Base-by-base conservation (phyloP, 169 alveolate species). In the Theileria orientalis region DNA sequence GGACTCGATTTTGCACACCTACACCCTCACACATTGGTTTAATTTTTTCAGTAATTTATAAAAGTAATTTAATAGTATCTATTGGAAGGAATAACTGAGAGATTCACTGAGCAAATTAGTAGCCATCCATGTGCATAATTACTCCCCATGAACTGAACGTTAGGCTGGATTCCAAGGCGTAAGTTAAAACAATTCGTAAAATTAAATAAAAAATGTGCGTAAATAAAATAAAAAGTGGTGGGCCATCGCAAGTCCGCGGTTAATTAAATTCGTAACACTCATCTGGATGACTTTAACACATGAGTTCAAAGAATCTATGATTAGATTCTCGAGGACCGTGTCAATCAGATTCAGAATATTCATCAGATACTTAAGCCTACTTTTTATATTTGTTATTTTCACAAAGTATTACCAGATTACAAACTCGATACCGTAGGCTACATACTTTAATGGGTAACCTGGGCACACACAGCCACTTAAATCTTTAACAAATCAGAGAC, bases 251-350 rank as follows among this genome's bases (percentile, higher is more conserved):
- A n/a, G n/a, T n/a, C n/a, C n/a, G n/a, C n/a, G n/a, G n/a, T n/a
- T n/a, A n/a, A n/a, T n/a, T n/a, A n/a, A n/a, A n/a, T n/a, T n/a
- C n/a, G n/a, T n/a, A n/a, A n/a, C n/a, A n/a, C n/a, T n/a, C n/a
- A n/a, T n/a, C n/a, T n/a, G n/a, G n/a, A n/a, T n/a, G n/a, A 37
- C 5, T 9, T 37, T 9, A 37, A 37, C 44, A 37, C 44, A 37
- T 37, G 44, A 37, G 5, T 9, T 37, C 44, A 37, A 5, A 5
- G 5, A 56, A 56, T 16, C 42, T 27, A 40, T 56, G 25, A 40
- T n/a, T 16, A 56, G 66, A 56, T 56, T 56, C 66, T 56, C 14
- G 19, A 56, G 37, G 32, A 56, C 37, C 14, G 37, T 56, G 7
- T n/a, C 66, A 6, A n/a, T 56, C 42, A n/a, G 66, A 56, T 7